A percentile compares a stretch with the other conserved stretches of the same genome.
Conservation (phyloP, 202 grass and related monocot genomes). For the Setaria italica region DNA sequence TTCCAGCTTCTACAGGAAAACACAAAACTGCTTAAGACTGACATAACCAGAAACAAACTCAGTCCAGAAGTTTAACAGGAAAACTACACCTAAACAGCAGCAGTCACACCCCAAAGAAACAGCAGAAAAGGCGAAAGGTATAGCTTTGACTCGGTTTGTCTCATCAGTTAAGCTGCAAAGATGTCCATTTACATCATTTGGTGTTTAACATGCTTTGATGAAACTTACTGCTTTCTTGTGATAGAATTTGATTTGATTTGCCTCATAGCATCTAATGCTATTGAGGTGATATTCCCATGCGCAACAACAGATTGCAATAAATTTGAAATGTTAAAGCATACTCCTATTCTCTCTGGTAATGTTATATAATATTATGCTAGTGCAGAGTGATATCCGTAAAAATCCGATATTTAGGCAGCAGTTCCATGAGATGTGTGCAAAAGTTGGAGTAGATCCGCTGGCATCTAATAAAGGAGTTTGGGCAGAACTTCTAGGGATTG, state of each 20-base stretch:
- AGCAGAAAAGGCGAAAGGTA: neutral
- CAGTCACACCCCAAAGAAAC: neutral
- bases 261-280: neutral
- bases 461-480: conserved; percentile 99
- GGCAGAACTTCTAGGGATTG: conserved; percentile 95
- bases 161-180: neutral
- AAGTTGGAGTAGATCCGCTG: conserved; percentile 93
- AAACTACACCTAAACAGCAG: neutral
- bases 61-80: neutral
- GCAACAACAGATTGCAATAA: neutral
- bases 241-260: neutral
- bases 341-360: neutral
- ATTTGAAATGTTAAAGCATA: conserved; percentile 9
- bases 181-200: neutral
- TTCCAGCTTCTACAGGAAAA: neutral
- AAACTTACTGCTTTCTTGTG: neutral
- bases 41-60: neutral
- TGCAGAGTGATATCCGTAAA: conserved; percentile 96
- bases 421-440: conserved; percentile 99
- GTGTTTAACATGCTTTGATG: neutral
- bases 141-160: neutral
- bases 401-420: conserved; percentile 92
- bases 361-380: conserved; percentile 26
- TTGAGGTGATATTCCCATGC: neutral
- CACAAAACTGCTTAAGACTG: neutral